Percentiles rank a stretch among this genome's conserved stretches.
phyloP scores from a whole-genome alignment of 1,284 basidiomycete genomes.

The Bjerkandera adusta region DNA sequence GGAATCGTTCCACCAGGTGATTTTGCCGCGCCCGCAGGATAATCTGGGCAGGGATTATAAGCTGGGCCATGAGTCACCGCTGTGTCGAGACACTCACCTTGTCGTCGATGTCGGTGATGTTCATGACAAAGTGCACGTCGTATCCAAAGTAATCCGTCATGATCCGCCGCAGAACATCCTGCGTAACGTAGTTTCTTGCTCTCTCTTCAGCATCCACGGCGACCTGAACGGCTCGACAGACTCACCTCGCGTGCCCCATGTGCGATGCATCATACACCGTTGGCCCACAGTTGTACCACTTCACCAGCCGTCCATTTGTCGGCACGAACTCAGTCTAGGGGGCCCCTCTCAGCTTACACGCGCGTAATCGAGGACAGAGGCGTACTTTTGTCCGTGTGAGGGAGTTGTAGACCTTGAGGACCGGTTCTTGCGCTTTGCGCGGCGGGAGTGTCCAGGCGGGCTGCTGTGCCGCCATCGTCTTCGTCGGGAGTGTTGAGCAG shows the following conservation, averaged over 20 bases:
- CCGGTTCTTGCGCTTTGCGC: slow-evolving; percentile 50
- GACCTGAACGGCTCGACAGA: not conserved
- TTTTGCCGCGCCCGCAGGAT: slow-evolving; percentile 88
- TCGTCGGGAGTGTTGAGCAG: not conserved
- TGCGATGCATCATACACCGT: slow-evolving; percentile 99
- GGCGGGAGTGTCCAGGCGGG: slow-evolving; percentile 57
- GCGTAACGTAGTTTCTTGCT: slow-evolving; percentile 90
- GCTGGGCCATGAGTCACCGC: not conserved
- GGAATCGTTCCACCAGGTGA: slow-evolving; percentile 73
- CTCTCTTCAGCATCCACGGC: not conserved
- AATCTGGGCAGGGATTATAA: slow-evolving; percentile 53
- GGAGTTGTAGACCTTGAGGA: slow-evolving; percentile 91
- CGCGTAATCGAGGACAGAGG: slow-evolving; percentile 14
- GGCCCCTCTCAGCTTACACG: slow-evolving; percentile 33
- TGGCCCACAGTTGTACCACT: slow-evolving; percentile 99
- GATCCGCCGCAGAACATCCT: slow-evolving; percentile 93
- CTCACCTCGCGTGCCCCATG: slow-evolving; percentile 97
- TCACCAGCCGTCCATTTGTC: slow-evolving; percentile 79
- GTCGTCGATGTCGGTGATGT: slow-evolving; percentile 99
- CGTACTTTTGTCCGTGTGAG: slow-evolving; percentile 87
- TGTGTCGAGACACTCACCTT: slow-evolving; percentile 60
- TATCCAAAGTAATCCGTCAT: slow-evolving; percentile 97
- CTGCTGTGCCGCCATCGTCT: slow-evolving; percentile 40
- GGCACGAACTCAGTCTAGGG: slow-evolving; percentile 75
- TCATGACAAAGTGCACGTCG: slow-evolving; percentile 99